Evolutionary conservation across 2,329 filamentous ascomycete species (phyloP).

Genomic region (Gyromitra esculenta): DNA sequence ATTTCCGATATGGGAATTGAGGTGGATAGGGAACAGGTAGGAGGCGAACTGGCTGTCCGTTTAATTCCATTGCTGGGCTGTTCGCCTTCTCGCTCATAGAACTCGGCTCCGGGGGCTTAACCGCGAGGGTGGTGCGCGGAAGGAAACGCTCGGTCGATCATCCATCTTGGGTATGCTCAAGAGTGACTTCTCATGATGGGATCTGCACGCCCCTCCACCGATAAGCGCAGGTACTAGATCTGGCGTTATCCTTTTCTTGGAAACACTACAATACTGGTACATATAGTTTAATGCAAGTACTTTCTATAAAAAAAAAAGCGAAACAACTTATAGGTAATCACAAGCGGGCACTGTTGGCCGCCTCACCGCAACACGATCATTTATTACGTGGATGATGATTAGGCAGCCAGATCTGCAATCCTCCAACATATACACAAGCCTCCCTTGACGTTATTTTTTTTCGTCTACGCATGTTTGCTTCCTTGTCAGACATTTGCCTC

Average conservation of each 20-base stretch:
- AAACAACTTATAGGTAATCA: background rate
- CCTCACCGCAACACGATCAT: too few species aligned
- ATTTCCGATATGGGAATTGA: background rate
- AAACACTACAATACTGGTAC: background rate
- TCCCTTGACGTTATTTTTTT: background rate
- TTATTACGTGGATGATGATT: background rate
- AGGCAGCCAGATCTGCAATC: background rate
- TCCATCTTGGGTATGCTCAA: background rate
- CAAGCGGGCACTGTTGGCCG: background rate
- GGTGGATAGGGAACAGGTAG: background rate
- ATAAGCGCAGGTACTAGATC: background rate
- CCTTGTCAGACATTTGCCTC: background rate
- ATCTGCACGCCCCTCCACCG: background rate
- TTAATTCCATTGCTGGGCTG: background rate
- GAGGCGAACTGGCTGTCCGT: background rate
- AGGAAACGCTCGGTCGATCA: background rate
- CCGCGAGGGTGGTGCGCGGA: slow-evolving; percentile 12
- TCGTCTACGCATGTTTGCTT: background rate
- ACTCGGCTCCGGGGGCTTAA: slow-evolving; percentile 28
- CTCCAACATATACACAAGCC: background rate
- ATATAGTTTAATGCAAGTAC: background rate
- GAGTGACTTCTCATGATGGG: slow-evolving; percentile 34
- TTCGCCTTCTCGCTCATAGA: slow-evolving; percentile 4
- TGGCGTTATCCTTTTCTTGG: background rate
- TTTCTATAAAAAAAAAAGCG: background rate